Conservation (phyloP, 148 eudicot species). For the Pharnaceum exiguum region DNA sequence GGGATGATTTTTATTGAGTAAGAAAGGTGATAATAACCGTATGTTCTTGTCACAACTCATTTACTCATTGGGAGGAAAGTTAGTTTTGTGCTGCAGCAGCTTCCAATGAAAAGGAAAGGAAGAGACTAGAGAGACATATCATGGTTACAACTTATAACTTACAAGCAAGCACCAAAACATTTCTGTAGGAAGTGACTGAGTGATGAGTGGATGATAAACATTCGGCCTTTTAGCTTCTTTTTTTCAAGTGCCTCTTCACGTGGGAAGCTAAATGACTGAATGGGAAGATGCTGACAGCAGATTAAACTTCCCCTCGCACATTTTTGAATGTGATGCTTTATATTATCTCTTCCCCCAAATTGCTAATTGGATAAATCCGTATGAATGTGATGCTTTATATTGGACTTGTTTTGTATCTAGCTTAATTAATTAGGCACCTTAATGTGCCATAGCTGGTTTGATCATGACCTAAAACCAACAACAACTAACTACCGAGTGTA, state of each 20-base stretch:
- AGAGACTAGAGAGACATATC: not conserved
- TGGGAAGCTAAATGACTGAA: conserved; percentile 20
- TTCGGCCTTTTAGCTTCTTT: not conserved
- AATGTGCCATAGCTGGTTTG: too few species aligned
- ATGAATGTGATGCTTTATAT: too few species aligned
- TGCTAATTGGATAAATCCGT: too few species aligned
- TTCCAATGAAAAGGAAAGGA: conserved; percentile 13
- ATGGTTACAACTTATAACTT: too few species aligned
- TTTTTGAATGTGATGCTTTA: conserved; percentile 21
- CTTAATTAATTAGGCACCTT: too few species aligned
- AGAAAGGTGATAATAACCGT: not conserved
- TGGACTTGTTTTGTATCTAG: too few species aligned
- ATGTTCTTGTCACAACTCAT: conserved; percentile 6
- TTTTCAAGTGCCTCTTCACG: conserved; percentile 28
- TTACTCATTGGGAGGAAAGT: not conserved
- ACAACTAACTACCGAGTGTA: too few species aligned
- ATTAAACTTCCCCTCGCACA: conserved; percentile 17
- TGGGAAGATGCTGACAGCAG: conserved; percentile 7
- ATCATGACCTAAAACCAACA: too few species aligned
- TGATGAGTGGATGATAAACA: conserved; percentile 11
- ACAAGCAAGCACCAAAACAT: not conserved
- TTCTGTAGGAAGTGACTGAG: conserved; percentile 17
- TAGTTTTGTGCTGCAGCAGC: not conserved
- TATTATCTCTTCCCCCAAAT: too few species aligned
- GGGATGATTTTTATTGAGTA: not conserved